phyloP scores from a whole-genome alignment of 345 rosid species.

The Lumnitzera racemosa region DNA sequence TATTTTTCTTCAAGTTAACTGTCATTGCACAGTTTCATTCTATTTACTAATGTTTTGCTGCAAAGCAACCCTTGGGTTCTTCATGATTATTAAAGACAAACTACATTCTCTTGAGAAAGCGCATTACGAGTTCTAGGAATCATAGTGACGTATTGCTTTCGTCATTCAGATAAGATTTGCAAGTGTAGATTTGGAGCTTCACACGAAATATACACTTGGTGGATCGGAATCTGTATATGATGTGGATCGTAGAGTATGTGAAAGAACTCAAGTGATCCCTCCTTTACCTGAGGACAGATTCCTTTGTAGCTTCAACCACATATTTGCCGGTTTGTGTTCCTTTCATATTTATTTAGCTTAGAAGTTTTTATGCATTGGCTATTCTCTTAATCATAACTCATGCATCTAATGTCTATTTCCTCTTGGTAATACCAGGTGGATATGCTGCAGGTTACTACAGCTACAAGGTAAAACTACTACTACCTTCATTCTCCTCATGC shows the following conservation, averaged over 20 bases:
- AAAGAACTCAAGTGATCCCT: slow-evolving; percentile 67
- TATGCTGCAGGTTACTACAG: slow-evolving; percentile 98
- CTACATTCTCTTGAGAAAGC: not conserved
- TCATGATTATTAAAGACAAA: no score
- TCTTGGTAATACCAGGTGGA: slow-evolving; percentile 40
- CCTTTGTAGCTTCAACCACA: slow-evolving; percentile 78
- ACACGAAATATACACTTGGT: slow-evolving; percentile 56
- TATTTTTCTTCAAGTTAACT: no score
- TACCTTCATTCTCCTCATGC: no score
- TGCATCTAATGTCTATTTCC: no score
- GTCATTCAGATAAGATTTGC: slow-evolving; percentile 61
- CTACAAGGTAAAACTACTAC: slow-evolving; percentile 54
- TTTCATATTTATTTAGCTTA: slow-evolving; percentile 4
- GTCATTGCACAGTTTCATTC: no score
- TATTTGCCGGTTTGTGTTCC: slow-evolving; percentile 58
- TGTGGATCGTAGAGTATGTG: slow-evolving; percentile 63
- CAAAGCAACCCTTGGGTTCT: no score
- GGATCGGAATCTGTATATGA: slow-evolving; percentile 69
- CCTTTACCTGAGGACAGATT: slow-evolving; percentile 76
- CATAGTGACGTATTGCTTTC: not conserved
- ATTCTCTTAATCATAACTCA: no score
- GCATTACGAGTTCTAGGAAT: not conserved
- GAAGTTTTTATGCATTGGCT: not conserved
- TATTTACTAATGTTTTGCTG: no score
- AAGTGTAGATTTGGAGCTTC: slow-evolving; percentile 69